Evolutionary conservation across 2,329 filamentous ascomycete species (phyloP), one percentile per base, ranked within the genome.

Genomic region (Pseudogymnoascus verrucosus): DNA sequence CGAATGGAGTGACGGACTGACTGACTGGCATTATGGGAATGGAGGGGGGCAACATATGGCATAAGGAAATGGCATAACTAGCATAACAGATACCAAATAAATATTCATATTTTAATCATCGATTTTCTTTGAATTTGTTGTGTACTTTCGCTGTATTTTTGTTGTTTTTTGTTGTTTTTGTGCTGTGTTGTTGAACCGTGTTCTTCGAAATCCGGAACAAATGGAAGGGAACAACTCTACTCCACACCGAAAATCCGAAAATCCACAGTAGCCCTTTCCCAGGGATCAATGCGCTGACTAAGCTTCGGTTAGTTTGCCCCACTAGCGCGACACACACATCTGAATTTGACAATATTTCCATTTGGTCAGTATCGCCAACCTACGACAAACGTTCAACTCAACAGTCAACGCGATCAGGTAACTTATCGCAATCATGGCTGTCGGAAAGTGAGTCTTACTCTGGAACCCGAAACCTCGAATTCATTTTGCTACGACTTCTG

Each of bases 401-500:
- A 67, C 61, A 63, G 47, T 69, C 68, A 65, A 47, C 63, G 68
- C 71, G 71, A 72, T 65, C 64, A 70, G 66, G 67, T 68, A 71
- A 72, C 67, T 65, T 79, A 79, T 85, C 83, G 83, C 83, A 86
- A 87, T 80, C 79, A 89, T 91, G 89, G 89, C 89, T 85, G 89
- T 91, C 80, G 89, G 89, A 84, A 91, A 91, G 84, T 86, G 78
- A 81, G 83, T 79, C 65, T 19, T 63, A 65, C 66, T 19, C 59
- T 61, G 59, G 59, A 39, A 40, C 36, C 39, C 59, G 59, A 59
- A 65, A 61, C 36, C 14, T 61, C 65, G 64, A 47, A 42, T 28
- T 28, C 64, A 67, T 66, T 39, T 57, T 31, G 44, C 65, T 57
- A 60, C 60, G 66, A 66, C 67, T 63, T 59, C 62, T 44, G 64